These are phyloP conservation scores for Serendipita vermifera DNA, from an alignment of 768 basidiomycete species.

Conservation along the genomic window DNA sequence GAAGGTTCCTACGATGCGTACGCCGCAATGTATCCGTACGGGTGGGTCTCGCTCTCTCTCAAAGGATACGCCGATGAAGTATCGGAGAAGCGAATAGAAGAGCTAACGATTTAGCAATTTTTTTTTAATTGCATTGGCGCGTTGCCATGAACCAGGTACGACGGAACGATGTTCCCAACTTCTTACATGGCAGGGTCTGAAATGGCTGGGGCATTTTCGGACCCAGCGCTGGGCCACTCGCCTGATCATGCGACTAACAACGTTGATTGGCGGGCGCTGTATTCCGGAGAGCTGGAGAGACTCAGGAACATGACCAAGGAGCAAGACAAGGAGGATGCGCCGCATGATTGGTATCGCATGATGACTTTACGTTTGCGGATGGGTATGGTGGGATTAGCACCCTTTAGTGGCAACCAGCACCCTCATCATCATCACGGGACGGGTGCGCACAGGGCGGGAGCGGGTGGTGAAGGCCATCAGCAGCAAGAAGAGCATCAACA, in stretches of 20 bases:
- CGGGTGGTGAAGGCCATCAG: background rate
- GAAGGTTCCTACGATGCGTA: background rate
- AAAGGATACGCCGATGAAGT: background rate
- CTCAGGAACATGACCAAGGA: conserved; percentile 65
- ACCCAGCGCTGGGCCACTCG: background rate
- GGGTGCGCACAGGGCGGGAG: no score
- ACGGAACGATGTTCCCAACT: conserved; percentile 3
- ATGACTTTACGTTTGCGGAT: conserved; percentile 70
- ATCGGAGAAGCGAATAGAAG: no score
- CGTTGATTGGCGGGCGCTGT: conserved; percentile 50
- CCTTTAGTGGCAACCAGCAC: no score
- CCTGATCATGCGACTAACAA: conserved; percentile 5
- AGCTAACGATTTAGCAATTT: no score
- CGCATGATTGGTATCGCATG: conserved; percentile 76
- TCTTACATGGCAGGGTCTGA: background rate
- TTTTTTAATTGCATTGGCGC: background rate
- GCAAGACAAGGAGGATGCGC: conserved; percentile 69
- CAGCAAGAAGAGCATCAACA: background rate
- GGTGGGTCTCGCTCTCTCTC: background rate
- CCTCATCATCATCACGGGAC: no score
- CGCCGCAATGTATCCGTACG: conserved; percentile 9
- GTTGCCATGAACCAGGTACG: background rate
- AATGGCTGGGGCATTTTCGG: background rate
- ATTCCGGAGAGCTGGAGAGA: conserved; percentile 67
- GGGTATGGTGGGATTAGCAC: conserved; percentile 36